Evolutionary conservation across 495 filamentous ascomycete species (phyloP), one percentile per base, ranked within the genome.

Genomic region (Aspergillus saccharolyticus): DNA sequence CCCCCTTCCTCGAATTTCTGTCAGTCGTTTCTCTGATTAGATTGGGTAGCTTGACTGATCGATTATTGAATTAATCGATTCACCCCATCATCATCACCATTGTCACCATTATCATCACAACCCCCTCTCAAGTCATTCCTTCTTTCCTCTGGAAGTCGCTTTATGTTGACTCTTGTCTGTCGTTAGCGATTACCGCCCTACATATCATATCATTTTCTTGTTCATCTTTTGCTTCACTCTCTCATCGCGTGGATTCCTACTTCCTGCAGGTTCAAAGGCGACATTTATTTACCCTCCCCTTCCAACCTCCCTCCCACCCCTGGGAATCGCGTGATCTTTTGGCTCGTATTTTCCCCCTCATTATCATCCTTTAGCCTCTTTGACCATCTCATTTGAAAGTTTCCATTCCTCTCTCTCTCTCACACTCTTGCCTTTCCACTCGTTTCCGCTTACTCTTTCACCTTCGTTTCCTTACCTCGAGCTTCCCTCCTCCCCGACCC

Each of bases 311-410:
- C 33, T 10, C 10, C 10, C 33, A 9, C 33, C 33, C 33, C 21
- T 5, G n/a, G 24, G 22, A 8, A 24, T 14, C 20, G 28, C 21
- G 15, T 20, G 30, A 50, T 47, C 19, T 16, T 52, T 15, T 18
- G 20, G 18, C 56, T 25, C 25, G 39, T 33, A 45, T 61, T 52
- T 50, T 24, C 55, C 24, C 56, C 42, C 30, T 28, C 50, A 50
- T 30, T 24, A 53, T 24, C 42, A 5, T 28, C 17, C 49, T 30
- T 46, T 48, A 47, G 22, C 17, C 48, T 24, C 48, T 51, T 22
- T 17, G 21, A 51, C 48, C 48, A 16, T 51, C 24, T 28, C 48
- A 24, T 51, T 25, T 18, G n/a, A 10, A 14, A 10, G 7, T 24
- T 48, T 18, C 21, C 30, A 24, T 47, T 49, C 25, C 50, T 48